phyloP scores from a whole-genome alignment of 352 stramenopile genomes.

The Globisporangium uncinulatum region DNA sequence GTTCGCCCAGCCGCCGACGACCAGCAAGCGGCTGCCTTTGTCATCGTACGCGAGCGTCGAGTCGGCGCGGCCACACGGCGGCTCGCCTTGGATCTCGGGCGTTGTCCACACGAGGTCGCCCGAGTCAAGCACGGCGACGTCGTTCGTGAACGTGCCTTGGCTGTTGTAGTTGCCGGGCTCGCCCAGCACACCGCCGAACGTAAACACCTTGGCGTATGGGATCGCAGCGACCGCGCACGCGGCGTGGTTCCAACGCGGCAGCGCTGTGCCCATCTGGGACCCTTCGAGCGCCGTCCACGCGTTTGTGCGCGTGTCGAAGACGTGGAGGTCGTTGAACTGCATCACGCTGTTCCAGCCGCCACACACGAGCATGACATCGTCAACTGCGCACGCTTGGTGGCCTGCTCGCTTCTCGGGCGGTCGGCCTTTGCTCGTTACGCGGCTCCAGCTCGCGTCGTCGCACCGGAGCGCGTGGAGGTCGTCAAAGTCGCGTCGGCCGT shows the following conservation, averaged over 20 bases:
- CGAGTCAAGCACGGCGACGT: conserved; percentile 92
- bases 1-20: conserved; percentile 96
- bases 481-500: conserved; percentile 91
- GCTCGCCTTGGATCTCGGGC: conserved; percentile 69
- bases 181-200: conserved; percentile 94
- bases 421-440: conserved; percentile 84
- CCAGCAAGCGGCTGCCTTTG: conserved; percentile 85
- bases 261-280: conserved; percentile 55
- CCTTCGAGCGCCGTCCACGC: conserved; percentile 85
- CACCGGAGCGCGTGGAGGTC: conserved; percentile 89
- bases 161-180: conserved; percentile 86
- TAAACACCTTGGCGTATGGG: conserved; percentile 94
- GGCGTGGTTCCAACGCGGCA: conserved; percentile 94
- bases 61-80: conserved; percentile 88
- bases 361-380: conserved; percentile 91
- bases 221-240: conserved; percentile 92
- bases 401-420: conserved; percentile 89
- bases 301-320: conserved; percentile 86
- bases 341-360: conserved; percentile 93
- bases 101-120: conserved; percentile 87
- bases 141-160: conserved; percentile 79
- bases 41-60: conserved; percentile 93
- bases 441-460: conserved; percentile 81
- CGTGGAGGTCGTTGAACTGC: conserved; percentile 95
- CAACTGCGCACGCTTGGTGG: conserved; percentile 87